A percentile compares a stretch with the other conserved stretches of the same genome.
Evolutionary conservation across 306 rosid species (phyloP).

Genomic region (Trifolium dubium): DNA sequence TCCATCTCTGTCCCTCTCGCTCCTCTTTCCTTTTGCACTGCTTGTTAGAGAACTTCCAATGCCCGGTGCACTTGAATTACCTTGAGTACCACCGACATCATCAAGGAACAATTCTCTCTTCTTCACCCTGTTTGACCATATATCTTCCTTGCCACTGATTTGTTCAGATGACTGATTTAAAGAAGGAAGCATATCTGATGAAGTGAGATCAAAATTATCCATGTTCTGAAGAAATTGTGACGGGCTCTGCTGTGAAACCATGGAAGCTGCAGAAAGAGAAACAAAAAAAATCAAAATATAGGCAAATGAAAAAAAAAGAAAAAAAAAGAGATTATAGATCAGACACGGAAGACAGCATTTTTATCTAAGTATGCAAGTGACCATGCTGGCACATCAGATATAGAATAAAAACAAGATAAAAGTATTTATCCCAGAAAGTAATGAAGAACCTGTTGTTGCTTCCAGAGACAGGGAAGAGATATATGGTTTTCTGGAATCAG

Average conservation of each 20-base stretch:
- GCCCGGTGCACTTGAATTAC: conserved; percentile 61
- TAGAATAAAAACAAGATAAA: conserved; percentile 33
- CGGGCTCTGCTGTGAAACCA: conserved; percentile 83
- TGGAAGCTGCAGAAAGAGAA: conserved; percentile 64
- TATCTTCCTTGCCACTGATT: conserved; percentile 71
- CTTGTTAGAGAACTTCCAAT: conserved; percentile 77
- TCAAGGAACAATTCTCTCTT: conserved; percentile 95
- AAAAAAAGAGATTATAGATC: conserved; percentile 13
- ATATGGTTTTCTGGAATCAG: conserved; percentile 69
- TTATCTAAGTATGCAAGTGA: conserved; percentile 35
- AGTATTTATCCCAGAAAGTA: conserved; percentile 35
- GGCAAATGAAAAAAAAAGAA: conserved; percentile 20
- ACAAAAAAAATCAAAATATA: conserved; percentile 23
- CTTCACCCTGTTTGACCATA: conserved; percentile 88
- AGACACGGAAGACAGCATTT: conserved; percentile 17
- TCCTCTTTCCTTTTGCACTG: conserved; percentile 96
- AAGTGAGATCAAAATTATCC: conserved; percentile 63
- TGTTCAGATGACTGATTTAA: conserved; percentile 65
- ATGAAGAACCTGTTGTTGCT: conserved; percentile 63
- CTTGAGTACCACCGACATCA: conserved; percentile 72
- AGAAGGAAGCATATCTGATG: conserved; percentile 66
- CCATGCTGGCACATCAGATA: conserved; percentile 15
- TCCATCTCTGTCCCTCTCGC: conserved; percentile 99
- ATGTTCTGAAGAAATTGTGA: conserved; percentile 72
- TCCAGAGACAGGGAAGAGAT: conserved; percentile 65